Base-by-base conservation (phyloP, 306 rosid species). In the Vigna reflexopilosa region DNA sequence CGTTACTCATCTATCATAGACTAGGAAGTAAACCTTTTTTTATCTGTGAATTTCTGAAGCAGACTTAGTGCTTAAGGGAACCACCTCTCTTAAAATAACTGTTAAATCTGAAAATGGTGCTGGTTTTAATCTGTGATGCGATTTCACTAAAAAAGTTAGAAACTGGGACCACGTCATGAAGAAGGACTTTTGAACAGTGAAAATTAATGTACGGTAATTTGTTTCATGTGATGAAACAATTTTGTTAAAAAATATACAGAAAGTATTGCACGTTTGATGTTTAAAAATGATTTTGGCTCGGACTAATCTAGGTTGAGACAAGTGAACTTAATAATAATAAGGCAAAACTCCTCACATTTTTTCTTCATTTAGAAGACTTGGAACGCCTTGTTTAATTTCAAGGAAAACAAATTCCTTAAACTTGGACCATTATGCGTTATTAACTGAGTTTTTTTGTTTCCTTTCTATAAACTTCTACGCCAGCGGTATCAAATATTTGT, bases 1-100 rank as follows among this genome's bases (percentile, higher is more conserved):
- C 19, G 72, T 52, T 77, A 67, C 32, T 22, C 32, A 34, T 42
- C 71, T 22, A 83, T 61, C 69, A 40, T 0, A 45, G 45, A 17
- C 34, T 76, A 69, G 38, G 30, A 82, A 54, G 16, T 12, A 47
- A 58, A 77, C 86, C n/a, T 2, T 2, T 30, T 26, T 59, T 4
- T 26, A 7, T 30, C 20, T 62, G 66, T 28, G 7, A 63, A 70
- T 12, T 47, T 76, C 70, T 10, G 12, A 77, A 65, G 22, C 28
- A 65, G 76, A 77, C 86, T 83, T 83, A 78, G 56, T 47, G 65
- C 20, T 72, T 82, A 77, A 82, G 82, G 40, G 42, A 17, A 38
- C 10, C 67, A 64, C 30, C 58, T 44, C 38, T 30, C 7, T 55
- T 47, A 11, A 19, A 66, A 66, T 4, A 66, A 15, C 22, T 4